phyloP scores from a whole-genome alignment of 768 basidiomycete genomes.

The Leucocoprinus birnbaumii region DNA sequence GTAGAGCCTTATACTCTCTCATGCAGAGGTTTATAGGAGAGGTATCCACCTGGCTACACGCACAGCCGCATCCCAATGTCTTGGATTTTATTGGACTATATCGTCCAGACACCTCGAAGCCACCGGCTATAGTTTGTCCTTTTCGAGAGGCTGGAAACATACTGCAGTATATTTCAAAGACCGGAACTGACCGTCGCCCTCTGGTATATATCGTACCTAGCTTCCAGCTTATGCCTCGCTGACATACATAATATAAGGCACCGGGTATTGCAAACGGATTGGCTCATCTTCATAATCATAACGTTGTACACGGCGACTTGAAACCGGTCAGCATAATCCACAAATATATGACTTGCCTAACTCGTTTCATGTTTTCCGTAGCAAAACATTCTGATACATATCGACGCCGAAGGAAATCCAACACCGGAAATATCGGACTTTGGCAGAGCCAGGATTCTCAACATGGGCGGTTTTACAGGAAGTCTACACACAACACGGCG shows the following conservation, averaged over 20 bases:
- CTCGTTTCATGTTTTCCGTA: too few species aligned
- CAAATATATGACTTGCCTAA: too few species aligned
- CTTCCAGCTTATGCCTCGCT: too few species aligned
- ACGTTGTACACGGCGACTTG: conserved; percentile 8
- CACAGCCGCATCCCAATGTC: conserved; percentile 1
- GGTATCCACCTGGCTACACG: not conserved
- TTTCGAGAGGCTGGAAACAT: not conserved
- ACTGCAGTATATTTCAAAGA: not conserved
- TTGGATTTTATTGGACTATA: not conserved
- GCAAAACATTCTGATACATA: too few species aligned
- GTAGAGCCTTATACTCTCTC: not conserved
- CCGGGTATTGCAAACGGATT: not conserved
- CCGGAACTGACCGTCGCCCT: not conserved
- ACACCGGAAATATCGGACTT: too few species aligned
- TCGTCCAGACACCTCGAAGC: not conserved
- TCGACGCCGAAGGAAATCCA: too few species aligned
- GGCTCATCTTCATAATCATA: conserved; percentile 1
- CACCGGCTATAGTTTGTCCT: conserved; percentile 8
- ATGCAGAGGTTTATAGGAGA: not conserved
- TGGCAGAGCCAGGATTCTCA: too few species aligned
- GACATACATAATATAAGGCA: not conserved
- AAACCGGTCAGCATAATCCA: conserved; percentile 7
- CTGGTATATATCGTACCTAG: not conserved
- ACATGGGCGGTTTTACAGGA: too few species aligned
- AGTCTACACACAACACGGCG: too few species aligned